Conservation (phyloP, 495 filamentous ascomycete genomes). For the Hypoxylon lienhwacheense region DNA sequence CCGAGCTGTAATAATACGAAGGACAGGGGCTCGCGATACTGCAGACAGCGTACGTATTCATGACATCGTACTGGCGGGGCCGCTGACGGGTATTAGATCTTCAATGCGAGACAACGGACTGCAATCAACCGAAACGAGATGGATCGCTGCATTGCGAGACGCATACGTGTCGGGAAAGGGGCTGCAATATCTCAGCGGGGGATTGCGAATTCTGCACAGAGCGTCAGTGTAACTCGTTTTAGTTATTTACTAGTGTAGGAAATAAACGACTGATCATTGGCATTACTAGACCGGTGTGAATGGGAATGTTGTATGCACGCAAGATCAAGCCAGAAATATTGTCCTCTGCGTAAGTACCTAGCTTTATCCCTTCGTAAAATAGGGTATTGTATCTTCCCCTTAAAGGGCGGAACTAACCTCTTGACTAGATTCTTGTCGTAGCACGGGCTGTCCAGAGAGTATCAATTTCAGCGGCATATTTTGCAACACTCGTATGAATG, state of each 20-base stretch:
- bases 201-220: constrained; percentile 29
- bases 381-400: too few relatives aligned
- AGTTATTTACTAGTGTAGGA: not conserved
- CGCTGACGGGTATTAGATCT: constrained; percentile 7
- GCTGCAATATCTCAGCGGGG: constrained; percentile 27
- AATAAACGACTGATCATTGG: not conserved
- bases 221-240: constrained; percentile 31
- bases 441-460: not conserved
- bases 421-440: constrained; percentile 10
- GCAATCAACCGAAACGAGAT: constrained; percentile 18
- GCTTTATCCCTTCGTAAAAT: not conserved
- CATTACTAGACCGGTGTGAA: constrained; percentile 20
- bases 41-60: constrained; percentile 4
- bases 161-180: constrained; percentile 38
- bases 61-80: not conserved
- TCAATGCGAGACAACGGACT: constrained; percentile 14
- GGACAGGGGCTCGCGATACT: not conserved
- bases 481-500: constrained; percentile 13
- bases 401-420: not conserved
- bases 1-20: not conserved
- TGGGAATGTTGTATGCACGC: not conserved
- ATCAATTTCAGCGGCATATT: not conserved
- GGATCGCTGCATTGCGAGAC: constrained; percentile 28
- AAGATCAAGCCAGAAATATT: not conserved
- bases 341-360: constrained; percentile 7